phyloP scores from a whole-genome alignment of 495 filamentous ascomycete genomes.

The Niebla homalea region DNA sequence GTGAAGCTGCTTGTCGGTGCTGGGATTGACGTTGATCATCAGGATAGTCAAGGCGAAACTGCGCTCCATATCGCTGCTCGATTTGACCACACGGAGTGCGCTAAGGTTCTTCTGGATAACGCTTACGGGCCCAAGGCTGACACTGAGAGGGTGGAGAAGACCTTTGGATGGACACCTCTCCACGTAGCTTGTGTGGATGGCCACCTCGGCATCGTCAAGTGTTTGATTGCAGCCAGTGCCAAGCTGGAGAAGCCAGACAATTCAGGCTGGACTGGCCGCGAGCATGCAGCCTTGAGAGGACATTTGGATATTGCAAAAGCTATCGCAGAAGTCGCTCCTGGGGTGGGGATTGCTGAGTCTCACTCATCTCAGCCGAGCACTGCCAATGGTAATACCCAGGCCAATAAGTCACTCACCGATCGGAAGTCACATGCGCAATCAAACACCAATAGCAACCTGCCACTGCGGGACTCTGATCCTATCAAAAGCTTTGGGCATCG shows the following conservation, averaged over 20 bases:
- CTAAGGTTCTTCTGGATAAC: slow-evolving; percentile 56
- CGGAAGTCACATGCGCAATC: slow-evolving; percentile 34
- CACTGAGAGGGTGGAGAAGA: slow-evolving; percentile 65
- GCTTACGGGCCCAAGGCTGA: slow-evolving; percentile 55
- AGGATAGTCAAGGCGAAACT: slow-evolving; percentile 85
- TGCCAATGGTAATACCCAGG: slow-evolving; percentile 32
- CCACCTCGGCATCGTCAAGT: slow-evolving; percentile 56
- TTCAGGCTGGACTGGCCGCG: slow-evolving; percentile 89
- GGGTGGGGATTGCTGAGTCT: slow-evolving; percentile 24
- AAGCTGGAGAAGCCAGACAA: slow-evolving; percentile 59
- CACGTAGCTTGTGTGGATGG: slow-evolving; percentile 88
- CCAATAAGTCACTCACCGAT: slow-evolving; percentile 28
- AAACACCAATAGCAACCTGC: slow-evolving; percentile 25
- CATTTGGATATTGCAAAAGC: slow-evolving; percentile 65
- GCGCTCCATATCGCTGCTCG: slow-evolving; percentile 86
- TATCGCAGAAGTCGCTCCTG: slow-evolving; percentile 41
- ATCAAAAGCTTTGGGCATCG: slow-evolving; percentile 93
- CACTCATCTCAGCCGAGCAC: slow-evolving; percentile 27
- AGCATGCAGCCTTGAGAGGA: slow-evolving; percentile 81
- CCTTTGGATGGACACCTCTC: slow-evolving; percentile 85
- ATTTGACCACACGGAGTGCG: slow-evolving; percentile 73
- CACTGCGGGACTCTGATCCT: slow-evolving; percentile 43
- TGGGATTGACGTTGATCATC: slow-evolving; percentile 86
- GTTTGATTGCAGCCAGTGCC: slow-evolving; percentile 64
- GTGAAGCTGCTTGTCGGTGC: slow-evolving; percentile 80